phyloP scores from a whole-genome alignment of 2,329 filamentous ascomycete genomes.

The Neopestalotiopsis rosae region DNA sequence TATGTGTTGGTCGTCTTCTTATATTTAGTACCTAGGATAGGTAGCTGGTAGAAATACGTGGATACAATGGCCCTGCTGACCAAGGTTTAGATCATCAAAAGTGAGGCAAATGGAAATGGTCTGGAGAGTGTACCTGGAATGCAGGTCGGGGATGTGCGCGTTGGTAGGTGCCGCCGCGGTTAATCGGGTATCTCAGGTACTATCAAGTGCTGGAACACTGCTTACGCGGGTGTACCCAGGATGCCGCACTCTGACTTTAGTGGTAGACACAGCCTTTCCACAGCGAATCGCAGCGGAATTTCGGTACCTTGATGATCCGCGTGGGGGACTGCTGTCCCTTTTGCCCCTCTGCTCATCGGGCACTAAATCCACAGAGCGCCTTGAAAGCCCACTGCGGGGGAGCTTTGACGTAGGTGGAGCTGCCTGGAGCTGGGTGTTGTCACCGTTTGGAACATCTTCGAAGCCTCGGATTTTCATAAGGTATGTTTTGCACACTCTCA shows the following conservation, averaged over 20 bases:
- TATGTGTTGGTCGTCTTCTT: too few species aligned
- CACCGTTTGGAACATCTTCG: neutral
- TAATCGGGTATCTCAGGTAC: too few species aligned
- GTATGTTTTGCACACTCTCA: too few species aligned
- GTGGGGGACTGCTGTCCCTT: neutral
- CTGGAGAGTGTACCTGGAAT: neutral
- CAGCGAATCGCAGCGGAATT: neutral
- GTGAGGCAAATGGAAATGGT: slow-evolving; percentile 7
- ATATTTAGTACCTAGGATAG: too few species aligned
- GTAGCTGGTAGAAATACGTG: too few species aligned
- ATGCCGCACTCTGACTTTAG: too few species aligned
- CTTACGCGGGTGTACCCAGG: too few species aligned
- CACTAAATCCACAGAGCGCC: neutral
- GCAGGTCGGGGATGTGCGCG: neutral
- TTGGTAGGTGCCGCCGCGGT: neutral
- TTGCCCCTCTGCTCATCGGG: neutral
- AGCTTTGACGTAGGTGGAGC: slow-evolving; percentile 23
- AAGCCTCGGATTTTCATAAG: neutral
- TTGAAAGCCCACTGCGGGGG: slow-evolving; percentile 11
- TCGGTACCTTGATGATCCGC: slow-evolving; percentile 10
- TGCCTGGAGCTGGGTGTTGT: neutral
- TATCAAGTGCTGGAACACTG: too few species aligned
- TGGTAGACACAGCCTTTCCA: too few species aligned
- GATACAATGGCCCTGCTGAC: neutral
- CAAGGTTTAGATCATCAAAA: neutral